Conservation (phyloP, 805 yeast genomes). For the Jamesozyma jinghongensis region DNA sequence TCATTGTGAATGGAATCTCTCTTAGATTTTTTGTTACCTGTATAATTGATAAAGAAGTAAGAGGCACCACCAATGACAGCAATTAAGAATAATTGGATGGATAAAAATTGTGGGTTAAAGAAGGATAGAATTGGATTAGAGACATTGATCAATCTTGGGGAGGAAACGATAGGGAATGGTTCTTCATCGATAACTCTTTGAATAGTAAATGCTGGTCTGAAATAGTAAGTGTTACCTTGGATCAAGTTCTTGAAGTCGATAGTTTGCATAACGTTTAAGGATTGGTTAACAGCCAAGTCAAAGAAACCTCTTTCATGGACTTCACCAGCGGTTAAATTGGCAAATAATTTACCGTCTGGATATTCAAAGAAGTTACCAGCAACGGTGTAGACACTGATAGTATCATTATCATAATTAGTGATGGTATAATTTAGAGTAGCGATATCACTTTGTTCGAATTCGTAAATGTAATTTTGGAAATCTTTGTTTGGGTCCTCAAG, state of each 20-base stretch:
- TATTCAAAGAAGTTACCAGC: slow-evolving; percentile 59
- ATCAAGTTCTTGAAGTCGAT: slow-evolving; percentile 34
- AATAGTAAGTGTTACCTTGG: slow-evolving; percentile 44
- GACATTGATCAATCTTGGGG: slow-evolving; percentile 49
- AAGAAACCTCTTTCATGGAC: slow-evolving; percentile 45
- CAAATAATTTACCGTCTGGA: slow-evolving; percentile 39
- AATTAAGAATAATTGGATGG: slow-evolving; percentile 48
- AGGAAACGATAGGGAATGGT: slow-evolving; percentile 36
- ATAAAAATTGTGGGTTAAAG: slow-evolving; percentile 62
- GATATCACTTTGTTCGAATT: slow-evolving; percentile 45
- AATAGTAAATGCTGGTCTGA: slow-evolving; percentile 44
- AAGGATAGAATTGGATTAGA: slow-evolving; percentile 58
- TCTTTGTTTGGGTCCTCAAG: slow-evolving; percentile 30
- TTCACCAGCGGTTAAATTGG: slow-evolving; percentile 57
- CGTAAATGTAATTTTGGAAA: slow-evolving; percentile 19
- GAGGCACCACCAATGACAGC: slow-evolving; percentile 41
- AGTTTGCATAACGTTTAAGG: slow-evolving; percentile 45
- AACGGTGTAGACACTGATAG: slow-evolving; percentile 51
- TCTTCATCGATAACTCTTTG: slow-evolving; percentile 37
- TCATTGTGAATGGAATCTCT: no score
- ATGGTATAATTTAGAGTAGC: slow-evolving; percentile 44
- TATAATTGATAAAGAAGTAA: slow-evolving; percentile 26
- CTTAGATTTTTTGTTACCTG: neutral
- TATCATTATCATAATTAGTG: slow-evolving; percentile 42
- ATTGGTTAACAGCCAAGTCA: slow-evolving; percentile 40